Conservation (phyloP, 768 basidiomycete genomes). For the Hericium alpestre region DNA sequence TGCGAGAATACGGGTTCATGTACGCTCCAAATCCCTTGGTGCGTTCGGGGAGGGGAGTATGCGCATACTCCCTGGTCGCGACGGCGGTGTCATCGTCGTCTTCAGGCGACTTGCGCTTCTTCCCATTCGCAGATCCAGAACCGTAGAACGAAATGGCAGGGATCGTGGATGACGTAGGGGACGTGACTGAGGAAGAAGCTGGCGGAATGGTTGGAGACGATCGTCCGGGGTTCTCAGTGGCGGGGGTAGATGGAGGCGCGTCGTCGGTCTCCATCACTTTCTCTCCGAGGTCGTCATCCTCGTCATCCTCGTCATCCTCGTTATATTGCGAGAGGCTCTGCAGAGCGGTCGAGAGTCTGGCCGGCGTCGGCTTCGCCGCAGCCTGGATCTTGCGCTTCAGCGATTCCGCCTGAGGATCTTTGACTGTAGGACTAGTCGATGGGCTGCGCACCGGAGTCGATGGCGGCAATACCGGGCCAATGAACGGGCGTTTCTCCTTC, state of each 20-base stretch:
- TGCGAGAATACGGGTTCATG: background rate
- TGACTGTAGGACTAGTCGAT: background rate
- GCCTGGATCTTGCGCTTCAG: conserved; percentile 47
- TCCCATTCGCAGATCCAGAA: conserved; percentile 13
- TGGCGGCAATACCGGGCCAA: conserved; percentile 59
- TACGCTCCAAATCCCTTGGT: background rate
- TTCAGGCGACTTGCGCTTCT: conserved; percentile 32
- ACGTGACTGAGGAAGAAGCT: conserved; percentile 1
- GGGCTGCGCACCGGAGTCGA: conserved; percentile 19
- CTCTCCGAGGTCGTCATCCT: conserved; percentile 22
- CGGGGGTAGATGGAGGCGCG: no score
- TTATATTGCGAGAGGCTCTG: conserved; percentile 29
- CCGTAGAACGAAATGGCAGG: conserved; percentile 6
- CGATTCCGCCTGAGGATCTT: conserved; percentile 43
- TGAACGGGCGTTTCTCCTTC: conserved; percentile 44
- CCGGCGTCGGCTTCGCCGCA: conserved; percentile 13
- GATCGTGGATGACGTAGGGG: background rate
- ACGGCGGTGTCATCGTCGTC: conserved; percentile 19
- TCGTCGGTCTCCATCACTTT: conserved; percentile 10
- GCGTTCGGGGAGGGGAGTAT: background rate
- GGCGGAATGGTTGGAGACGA: background rate
- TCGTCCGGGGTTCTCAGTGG: background rate
- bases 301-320: conserved; percentile 29
- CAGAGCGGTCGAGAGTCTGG: conserved; percentile 24
- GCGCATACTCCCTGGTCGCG: background rate